phyloP scores from a whole-genome alignment of 2,329 filamentous ascomycete genomes.

The Apiospora marii region DNA sequence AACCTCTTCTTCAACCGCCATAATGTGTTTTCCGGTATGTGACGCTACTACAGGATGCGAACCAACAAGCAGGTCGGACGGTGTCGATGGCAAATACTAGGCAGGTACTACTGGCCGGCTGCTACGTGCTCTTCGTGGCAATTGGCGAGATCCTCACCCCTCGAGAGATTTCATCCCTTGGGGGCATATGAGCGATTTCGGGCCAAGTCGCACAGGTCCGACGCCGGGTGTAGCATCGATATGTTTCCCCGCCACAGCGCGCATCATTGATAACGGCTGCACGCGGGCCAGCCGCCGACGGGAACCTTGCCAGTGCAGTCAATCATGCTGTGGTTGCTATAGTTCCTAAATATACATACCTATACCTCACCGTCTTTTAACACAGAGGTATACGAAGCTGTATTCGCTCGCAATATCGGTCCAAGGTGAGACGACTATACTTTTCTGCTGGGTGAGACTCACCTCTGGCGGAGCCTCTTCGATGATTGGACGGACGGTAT shows the following conservation, averaged over 20 bases:
- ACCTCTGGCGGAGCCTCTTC: too few relatives aligned
- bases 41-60: not conserved
- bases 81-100: not conserved
- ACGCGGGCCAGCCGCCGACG: not conserved
- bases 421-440: too few relatives aligned
- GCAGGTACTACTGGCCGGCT: not conserved
- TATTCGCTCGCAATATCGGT: too few relatives aligned
- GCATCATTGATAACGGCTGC: not conserved
- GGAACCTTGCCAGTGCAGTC: not conserved
- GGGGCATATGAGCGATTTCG: not conserved
- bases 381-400: too few relatives aligned
- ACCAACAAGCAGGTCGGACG: not conserved
- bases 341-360: too few relatives aligned
- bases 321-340: too few relatives aligned
- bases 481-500: too few relatives aligned
- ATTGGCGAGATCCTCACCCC: not conserved
- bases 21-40: not conserved
- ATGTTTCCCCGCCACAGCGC: not conserved
- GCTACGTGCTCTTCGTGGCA: too few relatives aligned
- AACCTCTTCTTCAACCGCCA: not conserved
- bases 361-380: too few relatives aligned
- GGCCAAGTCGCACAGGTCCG: not conserved
- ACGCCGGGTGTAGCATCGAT: not conserved
- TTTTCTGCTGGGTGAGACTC: too few relatives aligned
- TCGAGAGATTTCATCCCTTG: not conserved